Base-by-base conservation (phyloP, 176 grass and related monocot species). In the Tillandsia fasciculata region DNA sequence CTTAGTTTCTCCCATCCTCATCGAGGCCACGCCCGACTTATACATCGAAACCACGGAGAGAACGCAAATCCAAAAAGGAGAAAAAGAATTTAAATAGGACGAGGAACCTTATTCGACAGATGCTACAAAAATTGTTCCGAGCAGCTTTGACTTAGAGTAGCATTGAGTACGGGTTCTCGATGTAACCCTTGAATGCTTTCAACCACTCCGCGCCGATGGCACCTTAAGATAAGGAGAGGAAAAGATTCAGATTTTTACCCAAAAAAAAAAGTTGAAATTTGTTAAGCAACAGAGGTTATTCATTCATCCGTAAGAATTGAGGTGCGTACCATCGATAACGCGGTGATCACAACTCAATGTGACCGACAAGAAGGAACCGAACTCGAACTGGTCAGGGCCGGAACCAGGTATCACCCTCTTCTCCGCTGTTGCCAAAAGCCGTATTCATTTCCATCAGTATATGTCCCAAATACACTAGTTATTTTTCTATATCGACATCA, bases 321-420 rank as follows among this genome's bases (percentile, higher is more conserved):
- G 13, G 65, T 1, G 15, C 26, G 8, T 83, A 97, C 93, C 93
- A 79, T 97, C 93, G 72, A 97, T 97, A 69, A 97, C 93, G 58
- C 89, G 83, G 74, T 97, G 94, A 53, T 97, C 94, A 12, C 94
- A 97, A 74, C 94, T 97, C 80, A 97, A 78, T 51, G 94, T 97
- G 18, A 84, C 86, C 26, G 86, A 90, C 84, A 97, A 87, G 86
- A 92, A 90, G 67, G 86, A 92, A 87, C 86, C 94, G 42, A 92
- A 87, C 57, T 97, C 89, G 51, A 85, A 97, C 80, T 97, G 84
- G 10, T 83, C 72, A 0, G 61, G 49, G 64, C 94, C 86, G 1
- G 24, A 24, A 24, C 24, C 24, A 8, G 94, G 89, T 42, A 90
- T 80, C 65, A 97, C 89, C 80, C 93, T 90, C 82, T 83, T 87